Percentiles rank a stretch among this genome's conserved stretches.
These are phyloP conservation scores for Musa beccarii DNA, from an alignment of 176 grass and related monocot genomes.

Conservation along the genomic window DNA sequence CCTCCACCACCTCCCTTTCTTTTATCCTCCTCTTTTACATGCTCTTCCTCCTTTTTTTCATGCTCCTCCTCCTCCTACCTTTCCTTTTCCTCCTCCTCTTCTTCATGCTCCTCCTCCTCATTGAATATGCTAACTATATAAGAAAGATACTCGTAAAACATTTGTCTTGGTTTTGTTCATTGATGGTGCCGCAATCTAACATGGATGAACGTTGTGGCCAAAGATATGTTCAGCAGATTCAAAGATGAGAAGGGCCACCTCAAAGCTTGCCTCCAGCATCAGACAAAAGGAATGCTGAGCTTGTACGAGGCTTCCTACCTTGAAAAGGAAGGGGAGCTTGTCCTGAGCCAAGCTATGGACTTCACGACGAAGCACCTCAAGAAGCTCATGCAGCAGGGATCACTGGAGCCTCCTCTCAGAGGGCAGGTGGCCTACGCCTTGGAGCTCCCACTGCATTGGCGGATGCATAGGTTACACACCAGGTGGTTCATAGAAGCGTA, in stretches of 20 bases:
- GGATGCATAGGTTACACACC: slow-evolving; percentile 15
- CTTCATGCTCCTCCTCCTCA: too few relatives aligned
- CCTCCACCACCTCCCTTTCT: too few relatives aligned
- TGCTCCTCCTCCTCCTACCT: too few relatives aligned
- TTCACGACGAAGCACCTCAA: slow-evolving; percentile 22
- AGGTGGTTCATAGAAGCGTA: slow-evolving; percentile 22
- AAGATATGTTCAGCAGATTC: not conserved
- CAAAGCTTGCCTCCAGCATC: not conserved
- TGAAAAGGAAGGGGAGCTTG: slow-evolving; percentile 15
- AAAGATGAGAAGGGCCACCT: not conserved
- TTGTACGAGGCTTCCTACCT: slow-evolving; percentile 24
- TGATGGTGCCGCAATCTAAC: too few relatives aligned
- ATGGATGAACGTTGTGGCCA: too few relatives aligned
- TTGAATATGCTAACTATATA: too few relatives aligned
- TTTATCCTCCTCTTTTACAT: too few relatives aligned
- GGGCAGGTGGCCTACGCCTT: slow-evolving; percentile 15
- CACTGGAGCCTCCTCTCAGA: not conserved
- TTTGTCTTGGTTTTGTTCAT: too few relatives aligned
- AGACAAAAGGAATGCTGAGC: slow-evolving; percentile 10
- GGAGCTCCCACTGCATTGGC: slow-evolving; percentile 29
- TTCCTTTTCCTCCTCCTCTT: too few relatives aligned
- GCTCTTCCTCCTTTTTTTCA: too few relatives aligned
- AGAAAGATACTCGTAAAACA: too few relatives aligned
- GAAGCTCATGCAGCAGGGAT: not conserved
- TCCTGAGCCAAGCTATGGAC: slow-evolving; percentile 10